These are phyloP conservation scores for Fagopyrum homotropicum DNA, from an alignment of 148 eudicot species.

Conservation along the genomic window DNA sequence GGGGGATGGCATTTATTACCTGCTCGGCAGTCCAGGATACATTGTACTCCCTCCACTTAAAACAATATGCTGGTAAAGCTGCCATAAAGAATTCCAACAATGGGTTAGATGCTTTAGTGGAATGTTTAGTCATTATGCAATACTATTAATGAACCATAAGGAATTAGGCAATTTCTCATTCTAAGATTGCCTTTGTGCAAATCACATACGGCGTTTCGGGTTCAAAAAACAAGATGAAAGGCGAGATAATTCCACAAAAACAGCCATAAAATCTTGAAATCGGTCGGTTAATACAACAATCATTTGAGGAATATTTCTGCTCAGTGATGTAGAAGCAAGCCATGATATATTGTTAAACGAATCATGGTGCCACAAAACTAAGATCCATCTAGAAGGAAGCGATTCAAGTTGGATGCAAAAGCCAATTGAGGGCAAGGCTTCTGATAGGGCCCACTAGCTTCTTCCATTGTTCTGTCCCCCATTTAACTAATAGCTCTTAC, in stretches of 20 bases:
- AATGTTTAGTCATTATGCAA: not conserved
- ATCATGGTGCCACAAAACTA: not conserved
- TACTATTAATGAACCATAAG: not conserved
- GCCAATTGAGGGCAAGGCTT: not conserved
- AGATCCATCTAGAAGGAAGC: constrained; percentile 4
- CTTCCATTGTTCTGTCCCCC: not conserved
- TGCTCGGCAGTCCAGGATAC: constrained; percentile 98
- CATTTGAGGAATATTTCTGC: not conserved
- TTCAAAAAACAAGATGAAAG: not conserved
- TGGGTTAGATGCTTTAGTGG: constrained; percentile 12
- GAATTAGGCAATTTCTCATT: not conserved
- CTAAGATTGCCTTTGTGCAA: not conserved
- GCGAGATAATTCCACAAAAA: not conserved
- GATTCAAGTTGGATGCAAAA: not conserved
- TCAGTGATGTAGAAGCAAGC: not conserved
- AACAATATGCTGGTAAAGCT: constrained; percentile 98
- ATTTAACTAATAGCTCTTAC: not conserved
- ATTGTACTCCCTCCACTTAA: constrained; percentile 97
- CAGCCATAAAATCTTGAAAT: not conserved
- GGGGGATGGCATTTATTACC: constrained; percentile 36
- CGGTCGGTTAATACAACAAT: not conserved
- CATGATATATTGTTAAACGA: not conserved
- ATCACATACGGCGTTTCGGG: not conserved
- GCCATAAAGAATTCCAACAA: constrained; percentile 31
- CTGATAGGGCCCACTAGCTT: not conserved